Evolutionary conservation across 2,329 filamentous ascomycete genomes (phyloP).

Genomic region (Thelonectria olida): DNA sequence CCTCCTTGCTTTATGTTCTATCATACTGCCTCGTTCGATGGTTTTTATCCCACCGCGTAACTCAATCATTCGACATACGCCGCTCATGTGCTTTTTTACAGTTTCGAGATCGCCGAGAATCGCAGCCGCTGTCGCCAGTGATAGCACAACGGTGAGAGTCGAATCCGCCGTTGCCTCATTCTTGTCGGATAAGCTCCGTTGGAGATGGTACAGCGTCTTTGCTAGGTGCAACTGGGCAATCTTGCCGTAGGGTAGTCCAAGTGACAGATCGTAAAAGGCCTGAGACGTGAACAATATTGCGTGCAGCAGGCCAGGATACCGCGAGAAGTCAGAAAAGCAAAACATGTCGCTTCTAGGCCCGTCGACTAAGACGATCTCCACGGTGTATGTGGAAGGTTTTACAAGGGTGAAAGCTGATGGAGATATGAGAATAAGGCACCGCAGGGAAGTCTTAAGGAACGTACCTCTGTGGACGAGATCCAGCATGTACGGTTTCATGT

Average conservation of each 20-base stretch:
- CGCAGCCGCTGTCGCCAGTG: slow-evolving; percentile 34
- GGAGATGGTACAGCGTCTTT: slow-evolving; percentile 30
- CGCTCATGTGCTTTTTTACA: slow-evolving; percentile 36
- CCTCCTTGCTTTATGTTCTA: slow-evolving; percentile 28
- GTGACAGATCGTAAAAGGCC: slow-evolving; percentile 31
- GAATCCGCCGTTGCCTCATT: slow-evolving; percentile 20
- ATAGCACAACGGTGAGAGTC: slow-evolving; percentile 33
- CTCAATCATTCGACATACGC: slow-evolving; percentile 32
- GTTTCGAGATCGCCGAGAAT: slow-evolving; percentile 34
- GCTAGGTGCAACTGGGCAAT: slow-evolving; percentile 29
- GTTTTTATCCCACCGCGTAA: slow-evolving; percentile 33
- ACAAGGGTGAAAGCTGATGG: slow-evolving; percentile 22
- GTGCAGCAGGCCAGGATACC: slow-evolving; percentile 35
- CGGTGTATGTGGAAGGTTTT: slow-evolving; percentile 32
- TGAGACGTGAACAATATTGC: slow-evolving; percentile 37
- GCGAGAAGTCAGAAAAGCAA: slow-evolving; percentile 31
- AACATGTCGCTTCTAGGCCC: slow-evolving; percentile 22
- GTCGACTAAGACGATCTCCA: slow-evolving; percentile 22
- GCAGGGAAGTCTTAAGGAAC: background rate
- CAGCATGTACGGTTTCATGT: slow-evolving; percentile 26
- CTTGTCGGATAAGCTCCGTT: slow-evolving; percentile 26
- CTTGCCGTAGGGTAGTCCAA: slow-evolving; percentile 6
- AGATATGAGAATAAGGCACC: background rate
- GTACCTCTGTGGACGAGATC: slow-evolving; percentile 21
- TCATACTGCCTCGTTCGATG: slow-evolving; percentile 20